A percentile compares a stretch with the other conserved stretches of the same genome.
Conservation (phyloP, 1,284 basidiomycete species). For the Anthracocystis setariae region DNA sequence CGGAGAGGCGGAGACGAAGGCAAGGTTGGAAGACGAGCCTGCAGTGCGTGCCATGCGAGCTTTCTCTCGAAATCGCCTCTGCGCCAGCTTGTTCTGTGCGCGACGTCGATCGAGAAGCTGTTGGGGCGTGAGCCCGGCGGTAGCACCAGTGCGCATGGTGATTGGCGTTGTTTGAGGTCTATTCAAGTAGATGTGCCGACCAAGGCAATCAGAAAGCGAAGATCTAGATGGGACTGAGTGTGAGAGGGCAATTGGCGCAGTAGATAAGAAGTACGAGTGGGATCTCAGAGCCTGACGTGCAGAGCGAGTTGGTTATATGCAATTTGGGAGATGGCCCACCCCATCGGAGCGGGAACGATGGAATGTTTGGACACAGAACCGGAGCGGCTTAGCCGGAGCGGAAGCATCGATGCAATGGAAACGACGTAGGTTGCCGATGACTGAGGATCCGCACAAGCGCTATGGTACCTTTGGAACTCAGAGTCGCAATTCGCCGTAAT, state of each 20-base stretch:
- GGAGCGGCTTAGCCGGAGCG: neutral
- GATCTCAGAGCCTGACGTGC: neutral
- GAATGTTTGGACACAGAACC: neutral
- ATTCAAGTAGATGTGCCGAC: constrained; percentile 5
- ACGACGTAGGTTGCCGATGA: neutral
- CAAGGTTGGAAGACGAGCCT: constrained; percentile 6
- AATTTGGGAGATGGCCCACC: neutral
- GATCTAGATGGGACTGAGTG: neutral
- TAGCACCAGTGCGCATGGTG: constrained; percentile 41
- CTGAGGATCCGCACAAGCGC: neutral
- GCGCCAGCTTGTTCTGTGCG: constrained; percentile 52
- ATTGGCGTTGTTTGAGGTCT: neutral
- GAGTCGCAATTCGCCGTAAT: constrained; percentile 8
- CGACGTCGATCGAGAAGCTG: constrained; percentile 47
- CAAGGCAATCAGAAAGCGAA: constrained; percentile 4
- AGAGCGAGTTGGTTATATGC: no score
- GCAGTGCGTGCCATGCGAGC: constrained; percentile 24
- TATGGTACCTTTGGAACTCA: neutral
- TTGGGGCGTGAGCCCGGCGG: constrained; percentile 39
- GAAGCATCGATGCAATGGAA: constrained; percentile 4
- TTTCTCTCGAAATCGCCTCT: constrained; percentile 45
- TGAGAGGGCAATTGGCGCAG: neutral
- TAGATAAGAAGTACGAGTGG: neutral
- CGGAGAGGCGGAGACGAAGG: constrained; percentile 6
- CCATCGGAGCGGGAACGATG: neutral